Evolutionary conservation across 176 grass and related monocot genomes (phyloP).

Genomic region (Musa acuminata): DNA sequence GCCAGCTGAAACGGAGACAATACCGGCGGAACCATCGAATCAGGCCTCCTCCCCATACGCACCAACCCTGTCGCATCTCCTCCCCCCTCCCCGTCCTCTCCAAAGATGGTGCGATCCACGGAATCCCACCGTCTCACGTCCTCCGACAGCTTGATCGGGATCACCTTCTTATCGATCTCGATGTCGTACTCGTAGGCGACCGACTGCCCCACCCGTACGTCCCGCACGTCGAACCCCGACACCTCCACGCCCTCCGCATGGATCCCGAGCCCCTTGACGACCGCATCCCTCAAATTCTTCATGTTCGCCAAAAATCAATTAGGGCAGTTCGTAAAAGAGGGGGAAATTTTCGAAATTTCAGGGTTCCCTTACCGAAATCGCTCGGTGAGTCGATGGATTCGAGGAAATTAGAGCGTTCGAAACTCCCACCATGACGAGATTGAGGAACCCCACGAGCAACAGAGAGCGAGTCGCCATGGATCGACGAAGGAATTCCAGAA

Average conservation of each 20-base stretch:
- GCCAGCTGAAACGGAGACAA: slow-evolving; percentile 75
- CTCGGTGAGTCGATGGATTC: slow-evolving; percentile 34
- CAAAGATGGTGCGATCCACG: slow-evolving; percentile 64
- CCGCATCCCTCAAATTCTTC: slow-evolving; percentile 77
- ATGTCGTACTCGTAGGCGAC: slow-evolving; percentile 82
- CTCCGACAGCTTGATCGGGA: slow-evolving; percentile 75
- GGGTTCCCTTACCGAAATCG: slow-evolving; percentile 49
- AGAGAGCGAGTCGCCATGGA: slow-evolving; percentile 41
- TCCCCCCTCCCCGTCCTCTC: slow-evolving; percentile 25
- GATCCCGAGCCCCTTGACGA: slow-evolving; percentile 62
- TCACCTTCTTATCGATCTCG: slow-evolving; percentile 55
- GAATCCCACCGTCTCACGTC: slow-evolving; percentile 73
- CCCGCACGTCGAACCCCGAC: slow-evolving; percentile 71
- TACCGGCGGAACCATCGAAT: slow-evolving; percentile 22
- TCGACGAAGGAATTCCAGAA: not conserved
- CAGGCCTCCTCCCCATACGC: slow-evolving; percentile 21
- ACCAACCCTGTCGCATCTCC: slow-evolving; percentile 49
- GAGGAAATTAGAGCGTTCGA: slow-evolving; percentile 25
- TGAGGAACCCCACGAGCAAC: slow-evolving; percentile 30
- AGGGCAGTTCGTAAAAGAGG: not conserved
- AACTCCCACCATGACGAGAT: slow-evolving; percentile 24
- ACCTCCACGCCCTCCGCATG: slow-evolving; percentile 62
- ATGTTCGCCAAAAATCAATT: not conserved
- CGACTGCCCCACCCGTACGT: slow-evolving; percentile 72
- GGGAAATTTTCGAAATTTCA: not conserved